phyloP scores from a whole-genome alignment of 148 eudicot genomes.

The Tetragonia tetragonoides region DNA sequence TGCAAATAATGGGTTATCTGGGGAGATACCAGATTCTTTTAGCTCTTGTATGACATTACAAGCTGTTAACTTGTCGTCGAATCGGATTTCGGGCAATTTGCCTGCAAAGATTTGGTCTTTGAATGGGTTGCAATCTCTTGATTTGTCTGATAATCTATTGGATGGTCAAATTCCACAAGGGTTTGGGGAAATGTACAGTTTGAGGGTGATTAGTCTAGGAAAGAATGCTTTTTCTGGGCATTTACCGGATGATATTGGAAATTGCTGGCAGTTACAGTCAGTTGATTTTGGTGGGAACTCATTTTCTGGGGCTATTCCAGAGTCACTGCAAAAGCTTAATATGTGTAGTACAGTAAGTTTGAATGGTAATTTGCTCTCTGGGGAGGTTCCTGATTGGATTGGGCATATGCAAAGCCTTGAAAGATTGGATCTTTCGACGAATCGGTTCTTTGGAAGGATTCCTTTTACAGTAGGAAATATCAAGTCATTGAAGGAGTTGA shows the following conservation, averaged over 20 bases:
- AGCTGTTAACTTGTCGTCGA: slow-evolving; percentile 57
- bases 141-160: slow-evolving; percentile 60
- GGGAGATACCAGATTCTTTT: slow-evolving; percentile 57
- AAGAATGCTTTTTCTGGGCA: slow-evolving; percentile 56
- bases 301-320: slow-evolving; percentile 63
- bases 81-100: slow-evolving; percentile 57
- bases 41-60: slow-evolving; percentile 55
- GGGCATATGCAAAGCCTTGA: slow-evolving; percentile 66
- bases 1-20: slow-evolving; percentile 58
- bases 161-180: slow-evolving; percentile 68
- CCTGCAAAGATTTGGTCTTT: slow-evolving; percentile 67
- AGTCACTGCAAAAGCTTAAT: slow-evolving; percentile 61
- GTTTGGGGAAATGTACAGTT: slow-evolving; percentile 52
- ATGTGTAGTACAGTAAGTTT: slow-evolving; percentile 52
- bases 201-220: slow-evolving; percentile 52
- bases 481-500: slow-evolving; percentile 49
- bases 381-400: slow-evolving; percentile 82
- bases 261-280: slow-evolving; percentile 49
- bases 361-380: slow-evolving; percentile 45
- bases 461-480: slow-evolving; percentile 60
- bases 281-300: slow-evolving; percentile 69
- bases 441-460: slow-evolving; percentile 57
- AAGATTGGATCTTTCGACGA: slow-evolving; percentile 74
- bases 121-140: slow-evolving; percentile 49
- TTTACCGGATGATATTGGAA: slow-evolving; percentile 72